These are phyloP conservation scores for Penicillium oxalicum DNA, from an alignment of 2,329 filamentous ascomycete genomes.

Conservation along the genomic window DNA sequence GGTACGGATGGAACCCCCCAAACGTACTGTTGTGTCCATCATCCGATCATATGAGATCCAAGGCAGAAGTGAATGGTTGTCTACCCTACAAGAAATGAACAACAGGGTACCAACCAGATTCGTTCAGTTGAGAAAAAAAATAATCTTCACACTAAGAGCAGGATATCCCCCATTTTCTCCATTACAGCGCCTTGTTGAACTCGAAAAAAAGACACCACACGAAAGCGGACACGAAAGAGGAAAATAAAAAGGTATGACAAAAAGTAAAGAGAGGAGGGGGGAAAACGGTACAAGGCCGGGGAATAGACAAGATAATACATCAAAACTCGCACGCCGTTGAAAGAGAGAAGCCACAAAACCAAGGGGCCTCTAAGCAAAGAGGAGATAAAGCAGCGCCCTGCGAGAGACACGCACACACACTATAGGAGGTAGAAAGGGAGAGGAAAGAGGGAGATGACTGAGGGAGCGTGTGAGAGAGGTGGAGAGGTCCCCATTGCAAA, in stretches of 20 bases:
- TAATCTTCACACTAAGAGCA: slow-evolving; percentile 31
- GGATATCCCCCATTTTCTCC: slow-evolving; percentile 32
- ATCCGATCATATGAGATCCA: too few relatives aligned
- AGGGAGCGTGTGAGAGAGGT: too few relatives aligned
- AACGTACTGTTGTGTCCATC: too few relatives aligned
- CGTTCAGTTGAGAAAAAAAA: slow-evolving; percentile 12
- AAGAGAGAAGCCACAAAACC: slow-evolving; percentile 15
- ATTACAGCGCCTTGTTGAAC: slow-evolving; percentile 36
- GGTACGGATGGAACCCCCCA: too few relatives aligned
- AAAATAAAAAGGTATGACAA: slow-evolving; percentile 14
- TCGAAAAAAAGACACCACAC: slow-evolving; percentile 23
- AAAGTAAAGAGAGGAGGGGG: slow-evolving; percentile 6
- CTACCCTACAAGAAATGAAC: too few relatives aligned
- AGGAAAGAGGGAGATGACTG: not conserved
- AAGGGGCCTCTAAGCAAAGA: slow-evolving; percentile 4
- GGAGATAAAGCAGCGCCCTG: not conserved
- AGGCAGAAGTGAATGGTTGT: too few relatives aligned
- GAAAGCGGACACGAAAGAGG: slow-evolving; percentile 5
- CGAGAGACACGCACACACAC: too few relatives aligned
- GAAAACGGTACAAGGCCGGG: slow-evolving; percentile 10
- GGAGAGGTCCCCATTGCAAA: too few relatives aligned
- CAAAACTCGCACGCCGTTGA: slow-evolving; percentile 22
- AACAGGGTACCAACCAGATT: not conserved
- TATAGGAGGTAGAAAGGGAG: not conserved
- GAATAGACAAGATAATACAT: slow-evolving; percentile 24